These are phyloP conservation scores for Xylariales sp. DNA, from an alignment of 2,329 filamentous ascomycete genomes.

Conservation along the genomic window DNA sequence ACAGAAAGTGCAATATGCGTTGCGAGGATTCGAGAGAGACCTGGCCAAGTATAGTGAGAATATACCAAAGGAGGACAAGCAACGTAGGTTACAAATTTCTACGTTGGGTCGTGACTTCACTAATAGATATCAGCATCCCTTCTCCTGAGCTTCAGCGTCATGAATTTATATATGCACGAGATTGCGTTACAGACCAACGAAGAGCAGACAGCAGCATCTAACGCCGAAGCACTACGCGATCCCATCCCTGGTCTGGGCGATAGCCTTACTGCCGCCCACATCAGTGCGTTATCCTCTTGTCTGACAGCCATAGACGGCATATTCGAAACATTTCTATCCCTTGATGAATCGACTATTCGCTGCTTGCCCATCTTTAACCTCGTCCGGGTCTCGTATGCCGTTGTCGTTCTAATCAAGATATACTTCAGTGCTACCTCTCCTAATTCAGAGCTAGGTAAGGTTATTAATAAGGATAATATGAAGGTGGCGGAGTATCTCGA, in stretches of 20 bases:
- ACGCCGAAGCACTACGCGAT: constrained; percentile 58
- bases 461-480: constrained; percentile 76
- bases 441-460: constrained; percentile 73
- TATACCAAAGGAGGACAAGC: constrained; percentile 64
- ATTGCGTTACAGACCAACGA: constrained; percentile 73
- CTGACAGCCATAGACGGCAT: constrained; percentile 74
- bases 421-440: constrained; percentile 74
- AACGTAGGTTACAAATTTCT: constrained; percentile 59
- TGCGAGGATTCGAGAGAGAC: constrained; percentile 73
- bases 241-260: constrained; percentile 55
- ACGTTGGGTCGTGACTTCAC: constrained; percentile 34
- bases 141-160: constrained; percentile 70
- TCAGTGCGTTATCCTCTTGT: constrained; percentile 75
- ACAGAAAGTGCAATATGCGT: constrained; percentile 70
- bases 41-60: constrained; percentile 68
- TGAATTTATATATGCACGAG: constrained; percentile 81
- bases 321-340: constrained; percentile 71
- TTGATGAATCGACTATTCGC: constrained; percentile 69
- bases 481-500: constrained; percentile 75
- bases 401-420: constrained; percentile 79
- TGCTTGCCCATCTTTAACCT: constrained; percentile 77
- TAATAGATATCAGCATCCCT: constrained; percentile 63
- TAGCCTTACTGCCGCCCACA: constrained; percentile 66
- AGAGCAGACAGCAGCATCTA: constrained; percentile 57
- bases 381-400: constrained; percentile 77